Percentiles rank a stretch among this genome's conserved stretches.
phyloP scores from a whole-genome alignment of 1,139 yeast genomes.

The Sugiyamaella castrensis region DNA sequence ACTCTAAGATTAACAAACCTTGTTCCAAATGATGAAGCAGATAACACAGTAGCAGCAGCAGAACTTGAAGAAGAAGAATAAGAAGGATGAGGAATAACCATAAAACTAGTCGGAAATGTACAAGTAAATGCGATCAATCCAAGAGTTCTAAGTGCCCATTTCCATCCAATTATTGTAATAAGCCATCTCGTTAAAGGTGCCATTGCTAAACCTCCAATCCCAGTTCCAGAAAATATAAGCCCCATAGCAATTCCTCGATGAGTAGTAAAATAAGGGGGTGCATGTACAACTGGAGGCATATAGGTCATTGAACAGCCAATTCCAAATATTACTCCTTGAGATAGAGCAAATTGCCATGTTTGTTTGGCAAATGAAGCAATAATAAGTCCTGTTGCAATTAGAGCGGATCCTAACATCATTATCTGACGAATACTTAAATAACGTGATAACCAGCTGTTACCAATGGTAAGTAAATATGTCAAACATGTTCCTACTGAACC shows the following conservation, averaged over 20 bases:
- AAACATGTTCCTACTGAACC: conserved; percentile 25
- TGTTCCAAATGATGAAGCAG: neutral
- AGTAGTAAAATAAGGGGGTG: conserved; percentile 41
- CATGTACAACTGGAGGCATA: conserved; percentile 44
- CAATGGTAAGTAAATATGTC: conserved; percentile 21
- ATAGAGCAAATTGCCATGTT: conserved; percentile 35
- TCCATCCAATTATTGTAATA: conserved; percentile 40
- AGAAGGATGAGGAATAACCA: conserved; percentile 27
- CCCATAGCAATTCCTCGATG: conserved; percentile 47
- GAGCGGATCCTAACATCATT: conserved; percentile 20
- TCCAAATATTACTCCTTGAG: conserved; percentile 44
- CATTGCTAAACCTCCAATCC: conserved; percentile 44
- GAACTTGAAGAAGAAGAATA: conserved; percentile 23
- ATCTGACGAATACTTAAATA: conserved; percentile 11
- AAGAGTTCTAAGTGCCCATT: conserved; percentile 42
- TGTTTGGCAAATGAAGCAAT: conserved; percentile 20
- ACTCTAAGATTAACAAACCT: conserved; percentile 26
- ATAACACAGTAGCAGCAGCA: neutral
- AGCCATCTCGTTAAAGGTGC: conserved; percentile 40
- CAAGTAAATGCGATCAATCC: conserved; percentile 34
- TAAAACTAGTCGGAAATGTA: conserved; percentile 18
- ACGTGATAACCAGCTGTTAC: conserved; percentile 7
- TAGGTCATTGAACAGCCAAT: conserved; percentile 38
- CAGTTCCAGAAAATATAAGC: conserved; percentile 44
- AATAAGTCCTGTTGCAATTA: conserved; percentile 22